Base-by-base conservation (phyloP, 1,284 basidiomycete species). In the Retiboletus flavoniger region DNA sequence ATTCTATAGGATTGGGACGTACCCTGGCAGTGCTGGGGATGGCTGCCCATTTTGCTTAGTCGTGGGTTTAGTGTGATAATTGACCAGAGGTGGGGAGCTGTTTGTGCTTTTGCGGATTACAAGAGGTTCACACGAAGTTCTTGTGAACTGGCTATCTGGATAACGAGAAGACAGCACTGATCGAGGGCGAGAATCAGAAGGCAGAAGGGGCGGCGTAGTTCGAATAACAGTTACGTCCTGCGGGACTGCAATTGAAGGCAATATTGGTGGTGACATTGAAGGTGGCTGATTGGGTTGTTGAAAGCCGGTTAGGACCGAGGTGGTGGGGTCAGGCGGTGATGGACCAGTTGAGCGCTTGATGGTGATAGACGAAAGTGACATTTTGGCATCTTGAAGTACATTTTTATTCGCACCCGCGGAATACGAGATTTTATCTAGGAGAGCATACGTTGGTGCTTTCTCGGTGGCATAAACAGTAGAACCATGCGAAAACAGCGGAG, bases 1-100 rank as follows among this genome's bases (percentile, higher is more conserved):
- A 48, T 32, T 38, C 21, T 16, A 5, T n/a, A 49, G 19, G 16
- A 11, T 13, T 43, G 10, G 6, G n/a, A 19, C 17, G 28, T 54
- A 69, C 65, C 53, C 61, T 55, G 34, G 46, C 19, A 26, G 17
- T 19, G 38, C 7, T 21, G 19, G 28, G 16, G 32, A 31, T 17
- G 34, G 41, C 4, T 32, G 34, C 21, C 42, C 42, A 43, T 35
- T 41, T 50, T 36, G 56, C 17, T 42, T 32, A 32, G 32, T 13
- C 7, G 31, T 44, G 26, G 54, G 42, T 38, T 63, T 65, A n/a
- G 53, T 51, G 34, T 44, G 40, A 47, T 53, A 39, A 38, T 50
- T 47, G 9, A 49, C 39, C 31, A 38, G 17, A 48, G 51, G 56
- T 24, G 53, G 45, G 7, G 44, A 39, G n/a, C n/a, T 38, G 16